These are phyloP conservation scores for Castanea sativa DNA, from an alignment of 306 rosid genomes.

Conservation along the genomic window DNA sequence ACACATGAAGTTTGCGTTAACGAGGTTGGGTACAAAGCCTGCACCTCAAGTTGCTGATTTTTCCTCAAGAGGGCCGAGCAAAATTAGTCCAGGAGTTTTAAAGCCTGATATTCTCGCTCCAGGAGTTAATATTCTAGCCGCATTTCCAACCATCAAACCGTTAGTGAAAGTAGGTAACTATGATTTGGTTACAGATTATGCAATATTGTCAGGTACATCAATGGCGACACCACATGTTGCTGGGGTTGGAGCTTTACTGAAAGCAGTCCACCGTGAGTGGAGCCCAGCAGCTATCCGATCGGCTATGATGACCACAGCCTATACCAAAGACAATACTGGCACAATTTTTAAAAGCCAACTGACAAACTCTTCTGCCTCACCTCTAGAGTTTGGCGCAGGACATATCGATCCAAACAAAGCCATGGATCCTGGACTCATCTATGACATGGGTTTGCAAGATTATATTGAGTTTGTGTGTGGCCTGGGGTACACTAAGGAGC, in stretches of 20 bases:
- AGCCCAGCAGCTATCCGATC: too few relatives aligned
- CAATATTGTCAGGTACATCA: background rate
- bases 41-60: slow-evolving; percentile 4
- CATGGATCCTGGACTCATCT: slow-evolving; percentile 13
- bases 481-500: background rate
- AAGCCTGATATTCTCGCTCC: slow-evolving; percentile 3
- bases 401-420: slow-evolving; percentile 18
- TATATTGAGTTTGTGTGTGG: slow-evolving; percentile 21
- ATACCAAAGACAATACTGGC: background rate
- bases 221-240: background rate
- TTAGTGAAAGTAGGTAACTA: background rate
- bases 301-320: slow-evolving; percentile 12
- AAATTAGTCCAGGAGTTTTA: background rate
- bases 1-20: background rate
- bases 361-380: background rate
- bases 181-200: background rate
- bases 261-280: too few relatives aligned
- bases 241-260: too few relatives aligned
- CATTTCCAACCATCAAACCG: background rate
- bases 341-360: background rate
- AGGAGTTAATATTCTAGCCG: background rate
- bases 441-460: slow-evolving; percentile 8
- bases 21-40: slow-evolving; percentile 1
- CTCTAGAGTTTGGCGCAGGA: slow-evolving; percentile 8
- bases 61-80: slow-evolving; percentile 14